Base-by-base conservation (phyloP, 495 filamentous ascomycete genomes). In the Venustampulla echinocandica region DNA sequence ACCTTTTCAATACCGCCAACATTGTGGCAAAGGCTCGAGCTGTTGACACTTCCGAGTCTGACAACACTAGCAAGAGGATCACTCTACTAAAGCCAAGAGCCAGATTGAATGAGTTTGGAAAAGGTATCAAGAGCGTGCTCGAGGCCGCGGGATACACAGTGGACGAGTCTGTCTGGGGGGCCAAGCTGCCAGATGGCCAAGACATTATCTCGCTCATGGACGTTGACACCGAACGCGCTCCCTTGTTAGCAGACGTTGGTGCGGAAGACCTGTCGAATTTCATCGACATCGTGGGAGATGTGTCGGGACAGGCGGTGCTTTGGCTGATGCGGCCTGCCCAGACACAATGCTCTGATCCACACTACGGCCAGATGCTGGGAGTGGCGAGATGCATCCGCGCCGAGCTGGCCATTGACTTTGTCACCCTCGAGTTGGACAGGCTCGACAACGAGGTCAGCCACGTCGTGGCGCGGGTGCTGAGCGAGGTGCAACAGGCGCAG, bases 311-410 rank as follows among this genome's bases (percentile, higher is more conserved):
- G 7, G n/a, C n/a, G 7, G n/a, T 30, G 7, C n/a, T 30, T 7
- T 76, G 71, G 74, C 14, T 75, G 9, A 74, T 70, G 2, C 35
- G 39, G 0, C 27, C 55, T 1, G 37, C 51, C 10, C 68, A 74
- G 39, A 50, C 61, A 1, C 15, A 44, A 1, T 69, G 67, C 28
- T n/a, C 38, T 0, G 62, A 74, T 28, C 71, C 74, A 0, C 23
- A 57, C 2, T 70, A 59, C 47, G 57, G 44, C 0, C 50, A 64
- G n/a, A 52, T 66, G 0, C 27, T 70, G 7, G 74, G 74, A 0
- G 1, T 70, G 0, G 61, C 65, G 2, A 56, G 74, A 7, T 64
- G 65, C 5, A 37, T 71, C 0, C 66, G 72, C 3, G 43, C 52
- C 0, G 73, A 76, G 50, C 20, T 66, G 6, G 10, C 49, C 1